Evolutionary conservation across 441 rosid genomes (phyloP).

Genomic region (Pelargonium fulgidum): DNA sequence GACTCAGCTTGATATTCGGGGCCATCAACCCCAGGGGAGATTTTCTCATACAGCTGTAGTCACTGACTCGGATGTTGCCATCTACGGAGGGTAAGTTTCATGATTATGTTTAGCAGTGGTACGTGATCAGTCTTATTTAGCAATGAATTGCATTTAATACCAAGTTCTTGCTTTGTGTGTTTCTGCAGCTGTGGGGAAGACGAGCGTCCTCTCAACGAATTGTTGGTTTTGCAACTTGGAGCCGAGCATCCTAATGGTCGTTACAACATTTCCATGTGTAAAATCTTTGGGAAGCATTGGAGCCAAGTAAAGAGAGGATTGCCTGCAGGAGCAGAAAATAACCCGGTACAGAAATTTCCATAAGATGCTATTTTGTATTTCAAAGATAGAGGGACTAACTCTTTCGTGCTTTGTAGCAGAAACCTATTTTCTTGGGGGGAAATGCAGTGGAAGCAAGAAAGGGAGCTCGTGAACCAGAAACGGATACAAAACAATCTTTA

Average conservation of each 20-base stretch:
- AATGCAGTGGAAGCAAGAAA: conserved; percentile 16
- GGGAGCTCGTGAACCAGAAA: conserved; percentile 22
- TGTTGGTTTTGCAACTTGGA: conserved; percentile 52
- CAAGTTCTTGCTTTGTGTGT: neutral
- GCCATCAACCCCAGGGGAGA: conserved; percentile 66
- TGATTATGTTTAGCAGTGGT: neutral
- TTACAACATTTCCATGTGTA: conserved; percentile 33
- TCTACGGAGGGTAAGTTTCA: conserved; percentile 58
- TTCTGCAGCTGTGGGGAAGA: conserved; percentile 61
- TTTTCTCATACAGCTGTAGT: conserved; percentile 68
- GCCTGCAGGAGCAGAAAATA: conserved; percentile 24
- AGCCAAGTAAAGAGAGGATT: conserved; percentile 34
- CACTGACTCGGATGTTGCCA: conserved; percentile 33
- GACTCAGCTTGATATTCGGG: conserved; percentile 40
- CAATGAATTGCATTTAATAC: neutral
- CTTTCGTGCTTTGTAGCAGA: conserved; percentile 27
- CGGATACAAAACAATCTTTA: conserved; percentile 28
- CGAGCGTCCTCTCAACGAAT: conserved; percentile 61
- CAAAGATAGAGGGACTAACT: neutral
- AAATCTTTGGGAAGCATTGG: conserved; percentile 42
- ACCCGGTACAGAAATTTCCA: conserved; percentile 26
- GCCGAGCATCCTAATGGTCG: conserved; percentile 33
- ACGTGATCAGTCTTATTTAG: neutral
- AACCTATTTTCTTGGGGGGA: conserved; percentile 16
- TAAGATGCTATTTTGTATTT: conserved; percentile 8